Base-by-base conservation (phyloP, 2,329 filamentous ascomycete species). In the Sordariomycetes sp. region DNA sequence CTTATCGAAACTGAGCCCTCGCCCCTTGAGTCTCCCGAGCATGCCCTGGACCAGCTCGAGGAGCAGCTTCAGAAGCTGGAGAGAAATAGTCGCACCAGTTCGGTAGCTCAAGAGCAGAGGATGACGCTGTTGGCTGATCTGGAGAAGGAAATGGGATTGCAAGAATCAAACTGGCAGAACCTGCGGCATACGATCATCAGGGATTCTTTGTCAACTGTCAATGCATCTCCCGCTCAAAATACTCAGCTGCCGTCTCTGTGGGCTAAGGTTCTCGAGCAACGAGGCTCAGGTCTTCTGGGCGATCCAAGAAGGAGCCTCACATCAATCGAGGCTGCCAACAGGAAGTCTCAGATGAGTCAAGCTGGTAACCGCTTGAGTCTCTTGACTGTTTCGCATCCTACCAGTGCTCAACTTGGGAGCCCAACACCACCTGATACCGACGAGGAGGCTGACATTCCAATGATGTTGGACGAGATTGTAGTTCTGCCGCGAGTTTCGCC, bases 101-200 rank as follows among this genome's bases (percentile, higher is more conserved):
- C 47, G 7, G 58, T 57, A 34, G 64, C 54, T 40, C 54, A 63
- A 19, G 54, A 57, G 11, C 59, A 59, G 35, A 58, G 64, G 19
- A 53, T 70, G 37, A 63, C 59, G 21, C 59, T 79, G 4, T 55
- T 82, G 2, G 67, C 72, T 21, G 68, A 75, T 39, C 56, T 82
- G 2, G 77, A 82, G 46, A 60, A 58, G 39, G 77, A 82, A 50
- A 74, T 81, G 65, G 72, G 68, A 1, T 51, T 64, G 42, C 70
- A 81, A 46, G 72, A 77, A 46, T 63, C 62, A 35, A 66, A 70
- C 42, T 81, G 76, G 77, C 66, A 70, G 36, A 57, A 66, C 32
- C 65, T 79, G 55, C 72, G 73, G 37, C 56, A 65, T 18, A 64
- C 68, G 24, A 48, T 77, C 26, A 56, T 59, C 34, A 64, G 65